A percentile compares a stretch with the other conserved stretches of the same genome.
phyloP scores from a whole-genome alignment of 345 rosid species.

The Raphanus raphanistrum region DNA sequence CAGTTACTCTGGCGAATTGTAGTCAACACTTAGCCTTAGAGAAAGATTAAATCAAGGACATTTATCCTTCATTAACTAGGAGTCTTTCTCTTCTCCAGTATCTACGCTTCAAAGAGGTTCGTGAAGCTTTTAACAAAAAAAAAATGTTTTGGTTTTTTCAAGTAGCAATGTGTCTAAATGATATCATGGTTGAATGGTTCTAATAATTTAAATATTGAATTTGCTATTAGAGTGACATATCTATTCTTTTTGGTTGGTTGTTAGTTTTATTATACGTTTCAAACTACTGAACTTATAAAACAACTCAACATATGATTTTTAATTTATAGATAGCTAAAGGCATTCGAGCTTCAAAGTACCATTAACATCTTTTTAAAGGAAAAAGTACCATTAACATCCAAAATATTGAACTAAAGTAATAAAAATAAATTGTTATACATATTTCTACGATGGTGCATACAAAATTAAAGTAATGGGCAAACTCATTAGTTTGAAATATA shows the following conservation, averaged over 20 bases:
- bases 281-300: neutral
- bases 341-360: neutral
- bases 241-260: neutral
- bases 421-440: neutral
- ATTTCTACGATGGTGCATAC: neutral
- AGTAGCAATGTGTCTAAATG: neutral
- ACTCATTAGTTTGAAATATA: neutral
- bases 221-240: neutral
- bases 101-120: neutral
- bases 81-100: neutral
- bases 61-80: neutral
- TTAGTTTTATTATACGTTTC: neutral
- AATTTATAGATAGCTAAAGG: neutral
- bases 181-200: neutral
- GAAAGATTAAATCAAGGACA: neutral
- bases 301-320: neutral
- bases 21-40: neutral
- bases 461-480: neutral
- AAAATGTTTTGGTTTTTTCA: neutral
- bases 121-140: neutral
- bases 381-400: neutral
- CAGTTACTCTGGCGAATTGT: neutral
- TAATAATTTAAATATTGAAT: neutral
- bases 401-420: neutral
- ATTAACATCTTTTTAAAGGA: neutral